A percentile compares a stretch with the other conserved stretches of the same genome.
Conservation (phyloP, 352 stramenopile species). For the Phytopythium boreale region DNA sequence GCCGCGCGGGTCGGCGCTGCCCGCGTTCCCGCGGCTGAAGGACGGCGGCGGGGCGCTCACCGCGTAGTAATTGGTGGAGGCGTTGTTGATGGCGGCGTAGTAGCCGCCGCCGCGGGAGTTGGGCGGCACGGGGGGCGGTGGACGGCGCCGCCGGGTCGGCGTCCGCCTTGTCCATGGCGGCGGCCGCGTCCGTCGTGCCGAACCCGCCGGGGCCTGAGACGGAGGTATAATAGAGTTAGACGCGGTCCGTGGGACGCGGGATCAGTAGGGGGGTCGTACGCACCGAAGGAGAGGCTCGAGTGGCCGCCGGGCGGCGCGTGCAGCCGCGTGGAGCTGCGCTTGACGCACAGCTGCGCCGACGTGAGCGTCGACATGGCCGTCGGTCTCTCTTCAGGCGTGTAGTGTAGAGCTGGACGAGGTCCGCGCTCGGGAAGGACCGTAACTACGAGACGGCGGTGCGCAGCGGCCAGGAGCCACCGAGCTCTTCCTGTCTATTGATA, state of each 20-base stretch:
- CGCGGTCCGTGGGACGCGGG: too few species aligned
- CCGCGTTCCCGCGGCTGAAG: background rate
- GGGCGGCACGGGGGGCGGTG: slow-evolving; percentile 9
- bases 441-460: too few species aligned
- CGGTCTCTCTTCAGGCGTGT: too few species aligned
- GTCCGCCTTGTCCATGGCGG: slow-evolving; percentile 8
- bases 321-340: slow-evolving; percentile 73
- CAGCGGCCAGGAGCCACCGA: too few species aligned
- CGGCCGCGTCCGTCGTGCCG: slow-evolving; percentile 32
- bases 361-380: slow-evolving; percentile 71
- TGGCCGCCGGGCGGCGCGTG: slow-evolving; percentile 61
- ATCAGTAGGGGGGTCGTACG: too few species aligned
- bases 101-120: slow-evolving; percentile 13
- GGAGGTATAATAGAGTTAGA: too few species aligned
- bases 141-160: slow-evolving; percentile 11
- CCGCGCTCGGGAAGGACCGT: too few species aligned
- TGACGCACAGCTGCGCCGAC: slow-evolving; percentile 69
- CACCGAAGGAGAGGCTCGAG: slow-evolving; percentile 73
- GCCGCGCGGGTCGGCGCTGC: background rate
- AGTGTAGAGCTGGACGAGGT: too few species aligned
- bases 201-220: slow-evolving; percentile 40
- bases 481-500: too few species aligned
- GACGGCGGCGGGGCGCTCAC: slow-evolving; percentile 8
- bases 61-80: slow-evolving; percentile 16
- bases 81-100: slow-evolving; percentile 4